These are phyloP conservation scores for Globisporangium nagaii DNA, from an alignment of 352 stramenopile species.

Conservation along the genomic window DNA sequence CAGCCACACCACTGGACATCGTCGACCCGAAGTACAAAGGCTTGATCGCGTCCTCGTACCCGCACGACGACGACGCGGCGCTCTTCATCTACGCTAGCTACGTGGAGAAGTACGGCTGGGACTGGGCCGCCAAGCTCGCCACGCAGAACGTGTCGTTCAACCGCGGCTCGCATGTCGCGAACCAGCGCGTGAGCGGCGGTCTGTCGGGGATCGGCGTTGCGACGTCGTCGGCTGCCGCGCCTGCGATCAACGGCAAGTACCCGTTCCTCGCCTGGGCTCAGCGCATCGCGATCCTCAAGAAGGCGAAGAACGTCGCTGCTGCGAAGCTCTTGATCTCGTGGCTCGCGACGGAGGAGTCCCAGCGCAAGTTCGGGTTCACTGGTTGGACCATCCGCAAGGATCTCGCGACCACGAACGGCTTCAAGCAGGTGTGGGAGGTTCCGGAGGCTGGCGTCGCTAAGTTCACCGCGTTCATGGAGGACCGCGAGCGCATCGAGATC, in stretches of 20 bases:
- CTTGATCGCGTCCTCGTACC: conserved; percentile 39
- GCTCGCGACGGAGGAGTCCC: conserved; percentile 27
- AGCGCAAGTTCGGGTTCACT: conserved; percentile 18
- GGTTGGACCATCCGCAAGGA: conserved; percentile 28
- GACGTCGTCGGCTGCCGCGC: not conserved
- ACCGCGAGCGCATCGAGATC: conserved; percentile 31
- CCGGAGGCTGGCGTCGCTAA: conserved; percentile 18
- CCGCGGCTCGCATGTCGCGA: conserved; percentile 23
- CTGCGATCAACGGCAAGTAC: conserved; percentile 33
- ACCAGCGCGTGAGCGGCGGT: conserved; percentile 16
- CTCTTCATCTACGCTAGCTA: conserved; percentile 43
- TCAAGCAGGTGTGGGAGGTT: conserved; percentile 24
- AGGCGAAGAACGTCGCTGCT: conserved; percentile 37
- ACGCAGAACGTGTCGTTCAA: conserved; percentile 32
- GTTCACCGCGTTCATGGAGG: conserved; percentile 43
- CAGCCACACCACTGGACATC: conserved; percentile 9
- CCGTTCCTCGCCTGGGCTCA: conserved; percentile 42
- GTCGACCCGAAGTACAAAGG: conserved; percentile 22
- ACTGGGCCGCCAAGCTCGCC: conserved; percentile 37
- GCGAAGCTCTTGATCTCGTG: conserved; percentile 59
- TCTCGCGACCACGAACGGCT: conserved; percentile 20
- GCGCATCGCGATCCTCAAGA: conserved; percentile 48
- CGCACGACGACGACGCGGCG: conserved; percentile 38
- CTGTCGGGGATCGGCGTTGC: conserved; percentile 24
- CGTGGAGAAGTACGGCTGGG: conserved; percentile 48